phyloP scores from a whole-genome alignment of 2,329 filamentous ascomycete species.

The Aureobasidium sp. region DNA sequence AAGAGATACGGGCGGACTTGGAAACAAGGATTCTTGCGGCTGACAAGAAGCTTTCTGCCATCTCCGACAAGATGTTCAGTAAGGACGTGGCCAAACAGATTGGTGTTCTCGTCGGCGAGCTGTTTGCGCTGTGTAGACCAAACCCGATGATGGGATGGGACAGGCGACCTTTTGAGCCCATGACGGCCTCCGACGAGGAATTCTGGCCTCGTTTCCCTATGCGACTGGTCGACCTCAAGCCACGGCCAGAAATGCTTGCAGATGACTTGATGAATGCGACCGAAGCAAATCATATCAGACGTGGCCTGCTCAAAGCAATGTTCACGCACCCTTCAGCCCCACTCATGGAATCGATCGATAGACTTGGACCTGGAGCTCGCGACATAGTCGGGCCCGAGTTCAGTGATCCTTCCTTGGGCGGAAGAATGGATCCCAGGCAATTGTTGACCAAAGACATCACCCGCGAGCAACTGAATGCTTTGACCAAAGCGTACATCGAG shows the following conservation, averaged over 20 bases:
- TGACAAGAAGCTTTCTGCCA: neutral
- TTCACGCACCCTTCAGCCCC: slow-evolving; percentile 29
- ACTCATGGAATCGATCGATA: slow-evolving; percentile 42
- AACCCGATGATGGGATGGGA: slow-evolving; percentile 55
- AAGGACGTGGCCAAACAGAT: neutral
- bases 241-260: slow-evolving; percentile 35
- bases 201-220: slow-evolving; percentile 57
- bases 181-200: slow-evolving; percentile 52
- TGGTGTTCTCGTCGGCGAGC: neutral
- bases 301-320: slow-evolving; percentile 45
- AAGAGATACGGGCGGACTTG: neutral
- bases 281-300: slow-evolving; percentile 21
- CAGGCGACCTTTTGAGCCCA: slow-evolving; percentile 61
- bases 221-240: slow-evolving; percentile 60
- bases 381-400: slow-evolving; percentile 44
- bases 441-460: slow-evolving; percentile 46
- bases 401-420: slow-evolving; percentile 43
- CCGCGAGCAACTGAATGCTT: slow-evolving; percentile 48
- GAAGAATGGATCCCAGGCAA: slow-evolving; percentile 34
- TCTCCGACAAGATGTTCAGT: neutral
- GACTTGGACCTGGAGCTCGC: slow-evolving; percentile 51
- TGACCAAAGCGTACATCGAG: slow-evolving; percentile 53
- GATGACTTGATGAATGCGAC: slow-evolving; percentile 22
- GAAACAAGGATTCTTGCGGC: neutral
- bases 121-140: slow-evolving; percentile 22